Base-by-base conservation (phyloP, 2,329 filamentous ascomycete genomes). In the Tolypocladium nubicola region DNA sequence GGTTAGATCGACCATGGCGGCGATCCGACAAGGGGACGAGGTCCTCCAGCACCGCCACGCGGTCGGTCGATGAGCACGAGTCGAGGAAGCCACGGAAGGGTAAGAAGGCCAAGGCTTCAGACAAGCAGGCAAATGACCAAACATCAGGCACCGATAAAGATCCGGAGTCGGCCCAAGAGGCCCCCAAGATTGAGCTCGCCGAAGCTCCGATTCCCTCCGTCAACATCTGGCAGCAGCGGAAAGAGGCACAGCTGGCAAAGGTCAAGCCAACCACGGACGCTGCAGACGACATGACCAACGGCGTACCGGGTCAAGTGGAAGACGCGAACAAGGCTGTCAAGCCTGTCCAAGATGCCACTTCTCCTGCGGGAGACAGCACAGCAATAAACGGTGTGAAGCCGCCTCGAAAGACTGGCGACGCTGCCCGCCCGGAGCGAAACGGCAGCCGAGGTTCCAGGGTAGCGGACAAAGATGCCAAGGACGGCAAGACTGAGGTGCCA, bases 171-270 rank as follows among this genome's bases (percentile, higher is more conserved):
- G 64, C 60, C 37, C 67, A 63, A 30, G 75, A 82, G 60, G 76
- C 76, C 16, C 75, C 81, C 64, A 84, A 86, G 65, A 75, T 83
- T 50, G 81, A 87, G 65, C 77, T 96, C 47, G 86, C 87, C 52
- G 90, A 94, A 60, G 93, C 93, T 21, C 88, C 90, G 37, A 79
- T 89, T 49, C 94, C 94, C 0, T 72, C 84, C 1, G 88, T 97
- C 58, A 99, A 99, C 70, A 77, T 92, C 61, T 99, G 94, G 93
- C 82, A 86, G 61, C 84, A 92, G 72, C 83, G 92, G 57, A 86
- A 81, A 64, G 86, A 90, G 66, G 85, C 84, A 52, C 74, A 79
- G 50, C 76, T 79, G 61, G 76, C 81, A 43, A 86, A 84, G 69
- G 68, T 70, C 30, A 80, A 78, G 65, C 59, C 68, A 8, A 57